These are phyloP conservation scores for Singerocomus rubriflavus DNA, from an alignment of 1,284 basidiomycete genomes.

Conservation along the genomic window DNA sequence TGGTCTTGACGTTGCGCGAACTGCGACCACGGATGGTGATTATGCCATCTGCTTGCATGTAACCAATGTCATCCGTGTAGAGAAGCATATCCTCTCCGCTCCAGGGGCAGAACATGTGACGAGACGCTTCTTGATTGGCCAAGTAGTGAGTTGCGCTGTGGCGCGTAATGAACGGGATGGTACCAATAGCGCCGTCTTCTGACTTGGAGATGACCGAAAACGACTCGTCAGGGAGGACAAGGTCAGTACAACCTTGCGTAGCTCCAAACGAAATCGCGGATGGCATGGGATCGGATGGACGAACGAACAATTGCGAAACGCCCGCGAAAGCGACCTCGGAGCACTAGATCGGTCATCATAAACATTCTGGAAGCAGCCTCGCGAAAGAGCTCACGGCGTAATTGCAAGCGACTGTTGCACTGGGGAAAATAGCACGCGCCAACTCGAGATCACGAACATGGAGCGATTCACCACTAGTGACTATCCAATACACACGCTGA, in stretches of 20 bases:
- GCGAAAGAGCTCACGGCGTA: constrained; percentile 21
- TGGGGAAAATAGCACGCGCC: constrained; percentile 20
- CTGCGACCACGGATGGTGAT: constrained; percentile 25
- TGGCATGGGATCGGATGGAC: constrained; percentile 20
- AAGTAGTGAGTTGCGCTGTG: constrained; percentile 26
- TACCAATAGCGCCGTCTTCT: constrained; percentile 19
- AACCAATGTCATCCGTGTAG: constrained; percentile 28
- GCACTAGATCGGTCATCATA: constrained; percentile 17
- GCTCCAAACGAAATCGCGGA: constrained; percentile 23
- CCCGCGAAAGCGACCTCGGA: constrained; percentile 29
- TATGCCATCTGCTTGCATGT: constrained; percentile 24
- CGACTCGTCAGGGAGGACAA: constrained; percentile 24
- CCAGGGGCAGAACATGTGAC: constrained; percentile 28
- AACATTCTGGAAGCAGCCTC: neutral
- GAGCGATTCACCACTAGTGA: constrained; percentile 28
- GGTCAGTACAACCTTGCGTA: constrained; percentile 26
- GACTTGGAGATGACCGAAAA: constrained; percentile 18
- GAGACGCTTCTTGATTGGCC: constrained; percentile 22
- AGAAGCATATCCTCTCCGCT: constrained; percentile 19
- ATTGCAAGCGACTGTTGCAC: constrained; percentile 28
- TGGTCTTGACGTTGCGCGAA: constrained; percentile 30
- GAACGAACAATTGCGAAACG: constrained; percentile 28
- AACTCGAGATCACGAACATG: constrained; percentile 22
- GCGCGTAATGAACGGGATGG: constrained; percentile 24
- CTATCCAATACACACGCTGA: constrained; percentile 28